Evolutionary conservation across 192 early-diverging fungal species (phyloP).

Genomic region (Coemansia sp.): DNA sequence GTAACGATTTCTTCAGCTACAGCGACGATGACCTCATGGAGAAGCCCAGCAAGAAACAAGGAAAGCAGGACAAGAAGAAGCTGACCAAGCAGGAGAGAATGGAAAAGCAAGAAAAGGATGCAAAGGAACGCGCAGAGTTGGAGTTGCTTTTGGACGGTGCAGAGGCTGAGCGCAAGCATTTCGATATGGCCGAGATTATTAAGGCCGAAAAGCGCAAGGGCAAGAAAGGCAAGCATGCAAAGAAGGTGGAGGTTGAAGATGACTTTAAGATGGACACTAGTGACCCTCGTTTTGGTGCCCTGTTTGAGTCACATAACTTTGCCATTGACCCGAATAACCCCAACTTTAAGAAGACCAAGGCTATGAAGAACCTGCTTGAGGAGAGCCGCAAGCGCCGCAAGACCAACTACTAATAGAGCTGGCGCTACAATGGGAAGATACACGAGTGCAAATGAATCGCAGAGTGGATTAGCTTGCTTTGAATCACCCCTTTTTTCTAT

Average conservation of each 20-base stretch:
- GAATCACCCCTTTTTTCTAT: no score
- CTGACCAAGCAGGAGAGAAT: slow-evolving; percentile 52
- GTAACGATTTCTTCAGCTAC: slow-evolving; percentile 55
- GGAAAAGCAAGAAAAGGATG: slow-evolving; percentile 57
- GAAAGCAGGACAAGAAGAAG: slow-evolving; percentile 36
- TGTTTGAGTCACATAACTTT: slow-evolving; percentile 81
- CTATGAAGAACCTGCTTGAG: slow-evolving; percentile 37
- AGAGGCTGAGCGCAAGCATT: slow-evolving; percentile 64
- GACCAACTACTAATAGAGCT: no score
- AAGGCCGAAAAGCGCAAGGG: slow-evolving; percentile 78
- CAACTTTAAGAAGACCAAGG: slow-evolving; percentile 60
- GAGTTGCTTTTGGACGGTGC: slow-evolving; percentile 78
- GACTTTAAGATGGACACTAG: slow-evolving; percentile 80
- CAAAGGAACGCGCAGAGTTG: slow-evolving; percentile 66
- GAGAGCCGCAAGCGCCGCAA: slow-evolving; percentile 50
- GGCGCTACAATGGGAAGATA: no score
- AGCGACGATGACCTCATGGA: slow-evolving; percentile 35
- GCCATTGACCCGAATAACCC: slow-evolving; percentile 96
- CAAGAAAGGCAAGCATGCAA: slow-evolving; percentile 50
- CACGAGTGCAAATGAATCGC: no score
- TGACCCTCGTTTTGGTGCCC: slow-evolving; percentile 81
- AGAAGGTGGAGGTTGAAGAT: slow-evolving; percentile 59
- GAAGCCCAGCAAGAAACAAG: not conserved
- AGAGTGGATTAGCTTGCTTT: no score
- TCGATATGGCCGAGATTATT: slow-evolving; percentile 82